These are phyloP conservation scores for Penicilliopsis zonata DNA, from an alignment of 495 filamentous ascomycete genomes.

Conservation along the genomic window DNA sequence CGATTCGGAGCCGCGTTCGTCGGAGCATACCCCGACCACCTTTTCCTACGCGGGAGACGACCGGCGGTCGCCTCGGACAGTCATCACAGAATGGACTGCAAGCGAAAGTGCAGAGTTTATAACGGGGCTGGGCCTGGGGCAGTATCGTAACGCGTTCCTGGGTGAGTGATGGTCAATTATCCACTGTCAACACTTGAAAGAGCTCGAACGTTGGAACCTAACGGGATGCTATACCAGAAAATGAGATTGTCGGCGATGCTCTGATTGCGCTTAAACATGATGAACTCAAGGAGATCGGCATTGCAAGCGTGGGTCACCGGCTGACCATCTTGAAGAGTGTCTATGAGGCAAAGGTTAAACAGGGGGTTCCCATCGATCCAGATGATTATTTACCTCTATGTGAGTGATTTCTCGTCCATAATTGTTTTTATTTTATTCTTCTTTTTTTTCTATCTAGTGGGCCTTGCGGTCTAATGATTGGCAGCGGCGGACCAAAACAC, in stretches of 20 bases:
- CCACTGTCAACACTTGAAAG: background rate
- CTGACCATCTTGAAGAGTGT: constrained; percentile 90
- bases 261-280: constrained; percentile 82
- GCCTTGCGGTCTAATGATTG: constrained; percentile 7
- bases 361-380: constrained; percentile 78
- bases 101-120: constrained; percentile 86
- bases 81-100: constrained; percentile 78
- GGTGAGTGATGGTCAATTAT: constrained; percentile 36
- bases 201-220: background rate
- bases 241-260: constrained; percentile 87
- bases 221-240: constrained; percentile 49
- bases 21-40: constrained; percentile 80
- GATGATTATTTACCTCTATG: constrained; percentile 92
- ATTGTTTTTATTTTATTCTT: background rate
- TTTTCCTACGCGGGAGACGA: constrained; percentile 59
- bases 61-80: constrained; percentile 58
- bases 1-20: constrained; percentile 67
- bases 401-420: constrained; percentile 40
- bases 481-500: constrained; percentile 80
- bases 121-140: constrained; percentile 60
- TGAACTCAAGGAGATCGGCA: constrained; percentile 88
- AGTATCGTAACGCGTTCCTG: constrained; percentile 73
- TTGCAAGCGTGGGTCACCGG: constrained; percentile 84
- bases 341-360: constrained; percentile 87
- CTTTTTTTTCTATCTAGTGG: constrained; percentile 7